Evolutionary conservation across 2,329 filamentous ascomycete genomes (phyloP), one percentile per base, ranked within the genome.

Genomic region (Epicoccum nigrum): DNA sequence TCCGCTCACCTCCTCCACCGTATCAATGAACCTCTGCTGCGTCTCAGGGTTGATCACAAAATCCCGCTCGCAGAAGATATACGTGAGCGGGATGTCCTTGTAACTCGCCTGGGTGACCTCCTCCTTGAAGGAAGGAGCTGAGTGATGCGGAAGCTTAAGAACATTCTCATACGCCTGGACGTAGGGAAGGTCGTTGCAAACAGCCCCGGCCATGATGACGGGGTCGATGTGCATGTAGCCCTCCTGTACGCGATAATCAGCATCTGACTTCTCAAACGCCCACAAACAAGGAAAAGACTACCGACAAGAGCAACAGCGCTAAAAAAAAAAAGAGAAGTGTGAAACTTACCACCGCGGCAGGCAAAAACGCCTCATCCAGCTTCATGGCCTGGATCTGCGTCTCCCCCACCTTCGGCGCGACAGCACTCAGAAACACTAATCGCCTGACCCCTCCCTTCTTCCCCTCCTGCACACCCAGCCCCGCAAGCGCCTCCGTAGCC

Each of bases 21-120:
- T 59, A 7, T 70, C 64, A 38, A 70, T 72, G 16, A 56, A 61
- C 13, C 58, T 44, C 45, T 56, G 62, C 58, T 77, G 75, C 4
- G 35, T 23, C 21, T 59, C 58, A 0, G 66, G 53, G 1, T 57
- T 44, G 17, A 78, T 59, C 13, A 64, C 46, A 9, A 52, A 1
- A 54, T 78, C 74, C 1, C 62, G 51, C 39, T 74, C 72, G 33
- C 71, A 74, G 4, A 76, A 37, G 8, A 78, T 54, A 34, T 75
- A 78, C 0, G 68, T 75, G 3, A 73, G 66, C 0, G 71, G 72
- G 1, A 76, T 60, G 21, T 76, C 63, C 39, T 70, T 71, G 43
- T 76, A 78, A 1, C 70, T 74, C 2, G 66, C 57, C 56, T 76
- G 62, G 1, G 70, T 74, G 17, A 76, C 52, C 0, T 58, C 45